Evolutionary conservation across 2,329 filamentous ascomycete species (phyloP).

Genomic region (Hypoxylon sp.): DNA sequence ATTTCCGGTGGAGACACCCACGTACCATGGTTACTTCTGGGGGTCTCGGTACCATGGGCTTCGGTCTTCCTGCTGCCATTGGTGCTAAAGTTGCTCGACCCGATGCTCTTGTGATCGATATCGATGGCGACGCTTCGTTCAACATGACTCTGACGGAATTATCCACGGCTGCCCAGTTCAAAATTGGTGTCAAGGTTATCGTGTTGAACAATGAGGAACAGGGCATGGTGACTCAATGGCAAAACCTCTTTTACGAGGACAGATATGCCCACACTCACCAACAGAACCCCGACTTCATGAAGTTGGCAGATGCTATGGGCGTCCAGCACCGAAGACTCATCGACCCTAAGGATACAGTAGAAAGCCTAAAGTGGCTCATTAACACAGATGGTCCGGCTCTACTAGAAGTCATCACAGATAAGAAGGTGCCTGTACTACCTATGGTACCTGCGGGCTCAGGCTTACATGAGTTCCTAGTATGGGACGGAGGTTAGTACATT

Average conservation of each 20-base stretch:
- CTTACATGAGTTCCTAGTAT: conserved; percentile 92
- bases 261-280: conserved; percentile 93
- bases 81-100: conserved; percentile 87
- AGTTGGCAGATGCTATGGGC: conserved; percentile 90
- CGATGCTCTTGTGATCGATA: conserved; percentile 89
- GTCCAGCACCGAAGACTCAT: conserved; percentile 76
- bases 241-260: conserved; percentile 96
- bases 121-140: conserved; percentile 98
- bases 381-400: conserved; percentile 89
- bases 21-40: conserved; percentile 96
- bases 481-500: conserved; percentile 73
- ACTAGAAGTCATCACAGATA: conserved; percentile 90
- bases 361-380: conserved; percentile 87
- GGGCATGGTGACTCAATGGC: conserved; percentile 99
- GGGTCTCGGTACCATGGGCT: conserved; percentile 96
- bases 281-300: conserved; percentile 94
- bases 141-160: conserved; percentile 98
- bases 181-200: conserved; percentile 95
- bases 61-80: conserved; percentile 91
- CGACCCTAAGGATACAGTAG: conserved; percentile 79
- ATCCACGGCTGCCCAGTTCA: conserved; percentile 91
- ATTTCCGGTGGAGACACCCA: conserved; percentile 93
- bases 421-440: conserved; percentile 92
- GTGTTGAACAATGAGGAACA: conserved; percentile 97
- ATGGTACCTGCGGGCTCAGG: conserved; percentile 92